phyloP scores from a whole-genome alignment of 2,329 filamentous ascomycete genomes.

The Cryphonectria carpinicola region DNA sequence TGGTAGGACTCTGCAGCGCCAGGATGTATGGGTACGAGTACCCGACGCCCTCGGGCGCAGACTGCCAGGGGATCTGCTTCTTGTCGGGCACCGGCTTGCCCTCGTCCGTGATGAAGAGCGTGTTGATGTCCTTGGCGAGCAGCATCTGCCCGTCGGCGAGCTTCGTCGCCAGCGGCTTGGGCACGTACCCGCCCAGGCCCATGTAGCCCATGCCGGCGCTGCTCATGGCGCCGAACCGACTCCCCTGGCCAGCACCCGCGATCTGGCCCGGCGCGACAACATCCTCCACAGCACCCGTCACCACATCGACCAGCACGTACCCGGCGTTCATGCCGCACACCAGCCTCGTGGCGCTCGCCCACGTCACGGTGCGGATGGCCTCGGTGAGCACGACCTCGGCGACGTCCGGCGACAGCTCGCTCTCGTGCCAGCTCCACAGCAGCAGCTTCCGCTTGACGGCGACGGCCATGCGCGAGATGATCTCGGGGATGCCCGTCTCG shows the following conservation, averaged over 20 bases:
- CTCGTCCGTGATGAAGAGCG: constrained; percentile 83
- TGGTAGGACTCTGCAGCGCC: constrained; percentile 79
- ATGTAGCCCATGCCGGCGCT: constrained; percentile 95
- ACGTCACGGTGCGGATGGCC: constrained; percentile 85
- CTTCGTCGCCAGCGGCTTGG: constrained; percentile 84
- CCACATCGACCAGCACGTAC: constrained; percentile 86
- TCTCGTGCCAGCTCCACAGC: constrained; percentile 95
- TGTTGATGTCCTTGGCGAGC: constrained; percentile 97
- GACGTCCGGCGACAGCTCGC: constrained; percentile 74
- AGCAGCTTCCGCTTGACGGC: constrained; percentile 89
- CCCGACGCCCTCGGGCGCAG: constrained; percentile 86
- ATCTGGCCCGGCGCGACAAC: constrained; percentile 77
- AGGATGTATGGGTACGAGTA: constrained; percentile 97
- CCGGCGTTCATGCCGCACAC: constrained; percentile 90
- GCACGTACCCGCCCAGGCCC: constrained; percentile 88
- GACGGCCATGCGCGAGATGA: constrained; percentile 89
- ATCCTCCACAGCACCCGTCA: constrained; percentile 73
- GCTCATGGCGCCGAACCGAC: constrained; percentile 80
- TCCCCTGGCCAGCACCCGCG: constrained; percentile 67
- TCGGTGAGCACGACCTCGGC: constrained; percentile 80
- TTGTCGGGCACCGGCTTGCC: constrained; percentile 77
- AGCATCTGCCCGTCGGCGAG: constrained; percentile 83
- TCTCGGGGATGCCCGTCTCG: constrained; percentile 84
- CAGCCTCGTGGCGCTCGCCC: constrained; percentile 84
- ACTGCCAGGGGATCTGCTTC: constrained; percentile 88